Base-by-base conservation (phyloP, 2,329 filamentous ascomycete genomes). In the Fusarium nanum region DNA sequence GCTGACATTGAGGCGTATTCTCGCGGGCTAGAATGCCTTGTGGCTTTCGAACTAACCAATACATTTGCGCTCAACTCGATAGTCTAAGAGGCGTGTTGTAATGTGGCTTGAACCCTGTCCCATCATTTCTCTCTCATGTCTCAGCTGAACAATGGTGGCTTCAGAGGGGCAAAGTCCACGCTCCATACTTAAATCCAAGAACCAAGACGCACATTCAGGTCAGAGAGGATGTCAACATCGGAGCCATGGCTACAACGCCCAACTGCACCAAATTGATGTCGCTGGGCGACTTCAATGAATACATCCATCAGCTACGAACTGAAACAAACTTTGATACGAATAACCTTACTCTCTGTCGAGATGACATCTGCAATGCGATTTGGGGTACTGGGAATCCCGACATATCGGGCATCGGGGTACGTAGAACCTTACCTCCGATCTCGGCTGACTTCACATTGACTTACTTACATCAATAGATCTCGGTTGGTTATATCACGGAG, bases 391-490 rank as follows among this genome's bases (percentile, higher is more conserved):
- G 32, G 9, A 37, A 37, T n/a, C 16, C 32, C 32, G 32, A 37
- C 2, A 37, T 37, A 18, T 37, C 32, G 32, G 32, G 32, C 9
- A 37, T 37, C 5, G 16, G 32, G 11, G 32, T 37, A 18, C 16
- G 32, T 5, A 37, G 6, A 37, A 6, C 32, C 1, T 18, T 34
- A 18, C 8, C 8, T 9, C 5, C 1, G 32, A 37, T 11, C 32
- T n/a, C 6, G 0, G 5, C 16, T 37, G 3, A 10, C 32, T 11
- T 11, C 9, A n/a, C 9, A 37, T n/a, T 5, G 16, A 3, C 6
- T 37, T 37, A 18, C 16, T 37, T 10, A 37, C 16, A 37, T 0
- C 6, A 0, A 37, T 37, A 37, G 32, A 37, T 37, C 5, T 18
- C 32, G 5, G 16, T 37, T n/a, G 32, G 32, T 6, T 37, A 37